A percentile compares a stretch with the other conserved stretches of the same genome.
These are phyloP conservation scores for Neurospora africana DNA, from an alignment of 495 filamentous ascomycete species.

Conservation along the genomic window DNA sequence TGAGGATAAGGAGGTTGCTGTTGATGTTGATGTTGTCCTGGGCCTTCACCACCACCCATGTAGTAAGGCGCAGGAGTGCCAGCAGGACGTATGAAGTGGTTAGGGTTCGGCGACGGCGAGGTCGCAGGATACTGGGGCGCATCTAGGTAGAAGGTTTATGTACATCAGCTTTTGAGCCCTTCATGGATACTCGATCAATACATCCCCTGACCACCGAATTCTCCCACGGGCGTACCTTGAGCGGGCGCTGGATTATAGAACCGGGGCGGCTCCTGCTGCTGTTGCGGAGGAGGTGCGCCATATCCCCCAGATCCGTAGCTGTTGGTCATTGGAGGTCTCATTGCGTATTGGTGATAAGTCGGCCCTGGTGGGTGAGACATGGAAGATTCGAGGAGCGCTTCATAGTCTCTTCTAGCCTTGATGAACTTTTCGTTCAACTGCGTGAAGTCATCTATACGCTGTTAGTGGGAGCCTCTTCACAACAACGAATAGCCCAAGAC, in stretches of 20 bases:
- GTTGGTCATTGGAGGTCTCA: conserved; percentile 52
- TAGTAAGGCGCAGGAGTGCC: conserved; percentile 33
- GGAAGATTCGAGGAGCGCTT: conserved; percentile 86
- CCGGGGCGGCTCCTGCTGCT: conserved; percentile 54
- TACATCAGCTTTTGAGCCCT: conserved; percentile 17
- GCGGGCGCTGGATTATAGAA: conserved; percentile 54
- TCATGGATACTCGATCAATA: conserved; percentile 14
- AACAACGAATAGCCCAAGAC: neutral
- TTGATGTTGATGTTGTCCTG: conserved; percentile 24
- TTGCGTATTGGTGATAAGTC: conserved; percentile 52
- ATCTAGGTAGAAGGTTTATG: conserved; percentile 13
- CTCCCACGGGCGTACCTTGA: conserved; percentile 24
- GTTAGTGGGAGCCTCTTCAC: too few relatives aligned
- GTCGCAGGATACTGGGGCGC: conserved; percentile 32
- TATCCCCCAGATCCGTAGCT: conserved; percentile 46
- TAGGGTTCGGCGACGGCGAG: conserved; percentile 38
- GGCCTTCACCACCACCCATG: conserved; percentile 35
- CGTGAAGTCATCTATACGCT: conserved; percentile 75
- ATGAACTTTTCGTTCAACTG: conserved; percentile 99
- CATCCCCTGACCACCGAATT: conserved; percentile 18
- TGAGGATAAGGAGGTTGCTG: conserved; percentile 17
- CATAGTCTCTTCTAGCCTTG: conserved; percentile 93
- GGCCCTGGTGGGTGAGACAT: conserved; percentile 81
- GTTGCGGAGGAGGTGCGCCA: conserved; percentile 35
- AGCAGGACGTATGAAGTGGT: conserved; percentile 21